These are phyloP conservation scores for Phytophthora europaea DNA, from an alignment of 352 stramenopile species.

Conservation along the genomic window DNA sequence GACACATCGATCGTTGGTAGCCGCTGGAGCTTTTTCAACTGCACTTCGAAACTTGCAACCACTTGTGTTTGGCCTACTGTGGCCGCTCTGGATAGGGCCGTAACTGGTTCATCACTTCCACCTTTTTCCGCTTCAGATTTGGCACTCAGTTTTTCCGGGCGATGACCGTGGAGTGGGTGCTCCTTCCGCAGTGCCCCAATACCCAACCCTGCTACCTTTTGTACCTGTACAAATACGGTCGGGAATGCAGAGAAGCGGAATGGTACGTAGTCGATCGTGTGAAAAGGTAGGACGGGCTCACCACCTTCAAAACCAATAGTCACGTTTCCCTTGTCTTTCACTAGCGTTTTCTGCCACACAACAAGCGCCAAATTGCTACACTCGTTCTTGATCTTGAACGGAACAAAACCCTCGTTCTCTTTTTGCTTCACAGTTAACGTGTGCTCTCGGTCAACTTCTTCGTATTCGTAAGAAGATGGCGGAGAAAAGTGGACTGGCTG, in stretches of 20 bases:
- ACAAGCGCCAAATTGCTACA: slow-evolving; percentile 80
- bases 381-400: slow-evolving; percentile 87
- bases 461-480: slow-evolving; percentile 42
- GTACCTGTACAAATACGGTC: slow-evolving; percentile 79
- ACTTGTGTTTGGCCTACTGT: slow-evolving; percentile 47
- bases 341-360: slow-evolving; percentile 84
- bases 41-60: slow-evolving; percentile 79
- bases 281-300: slow-evolving; percentile 78
- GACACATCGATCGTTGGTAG: slow-evolving; percentile 84
- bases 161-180: slow-evolving; percentile 24
- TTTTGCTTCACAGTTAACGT: slow-evolving; percentile 43
- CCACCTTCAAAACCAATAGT: slow-evolving; percentile 69
- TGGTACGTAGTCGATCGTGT: slow-evolving; percentile 84
- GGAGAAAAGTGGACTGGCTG: slow-evolving; percentile 34
- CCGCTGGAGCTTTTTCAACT: slow-evolving; percentile 85
- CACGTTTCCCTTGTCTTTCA: slow-evolving; percentile 59
- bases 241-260: slow-evolving; percentile 74
- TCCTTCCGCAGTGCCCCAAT: slow-evolving; percentile 49
- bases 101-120: slow-evolving; percentile 15
- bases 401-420: slow-evolving; percentile 73
- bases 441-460: slow-evolving; percentile 37
- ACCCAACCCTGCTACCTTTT: slow-evolving; percentile 62
- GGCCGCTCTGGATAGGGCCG: slow-evolving; percentile 34
- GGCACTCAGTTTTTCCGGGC: slow-evolving; percentile 3
- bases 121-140: slow-evolving; percentile 14